Percentiles rank a stretch among this genome's conserved stretches.
Evolutionary conservation across 495 filamentous ascomycete genomes (phyloP).

Genomic region (Penicillium argentinense): DNA sequence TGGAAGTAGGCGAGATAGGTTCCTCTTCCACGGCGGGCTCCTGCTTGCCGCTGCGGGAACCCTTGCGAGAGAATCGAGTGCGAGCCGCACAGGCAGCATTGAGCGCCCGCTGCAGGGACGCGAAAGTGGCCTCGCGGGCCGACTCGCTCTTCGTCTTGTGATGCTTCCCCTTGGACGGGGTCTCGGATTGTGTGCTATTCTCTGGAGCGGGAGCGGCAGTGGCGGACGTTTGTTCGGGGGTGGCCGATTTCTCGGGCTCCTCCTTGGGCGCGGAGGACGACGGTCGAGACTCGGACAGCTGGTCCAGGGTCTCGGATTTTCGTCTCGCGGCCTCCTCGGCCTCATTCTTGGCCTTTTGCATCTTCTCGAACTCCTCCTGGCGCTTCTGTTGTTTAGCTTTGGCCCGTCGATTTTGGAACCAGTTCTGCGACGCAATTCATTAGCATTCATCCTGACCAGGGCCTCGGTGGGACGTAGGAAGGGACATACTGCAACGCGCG

Average conservation of each 20-base stretch:
- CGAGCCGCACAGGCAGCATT: conserved; percentile 46
- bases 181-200: conserved; percentile 23
- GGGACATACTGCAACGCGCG: conserved; percentile 70
- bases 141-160: conserved; percentile 45
- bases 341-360: conserved; percentile 55
- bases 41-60: conserved; percentile 19
- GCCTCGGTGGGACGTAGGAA: not conserved
- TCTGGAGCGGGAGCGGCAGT: conserved; percentile 22
- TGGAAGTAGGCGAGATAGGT: conserved; percentile 34
- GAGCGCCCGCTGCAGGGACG: conserved; percentile 45
- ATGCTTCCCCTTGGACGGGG: conserved; percentile 28
- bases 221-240: conserved; percentile 32
- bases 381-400: conserved; percentile 78
- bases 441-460: conserved; percentile 8
- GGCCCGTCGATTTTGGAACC: conserved; percentile 87
- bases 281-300: conserved; percentile 23
- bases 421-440: conserved; percentile 58
- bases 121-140: conserved; percentile 45
- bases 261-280: conserved; percentile 24
- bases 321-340: conserved; percentile 41
- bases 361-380: conserved; percentile 62
- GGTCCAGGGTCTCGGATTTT: conserved; percentile 31
- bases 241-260: conserved; percentile 30
- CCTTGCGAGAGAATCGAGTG: conserved; percentile 31
- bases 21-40: conserved; percentile 19